These are phyloP conservation scores for Yamadazyma olivae DNA, from an alignment of 805 yeast genomes.

Conservation along the genomic window DNA sequence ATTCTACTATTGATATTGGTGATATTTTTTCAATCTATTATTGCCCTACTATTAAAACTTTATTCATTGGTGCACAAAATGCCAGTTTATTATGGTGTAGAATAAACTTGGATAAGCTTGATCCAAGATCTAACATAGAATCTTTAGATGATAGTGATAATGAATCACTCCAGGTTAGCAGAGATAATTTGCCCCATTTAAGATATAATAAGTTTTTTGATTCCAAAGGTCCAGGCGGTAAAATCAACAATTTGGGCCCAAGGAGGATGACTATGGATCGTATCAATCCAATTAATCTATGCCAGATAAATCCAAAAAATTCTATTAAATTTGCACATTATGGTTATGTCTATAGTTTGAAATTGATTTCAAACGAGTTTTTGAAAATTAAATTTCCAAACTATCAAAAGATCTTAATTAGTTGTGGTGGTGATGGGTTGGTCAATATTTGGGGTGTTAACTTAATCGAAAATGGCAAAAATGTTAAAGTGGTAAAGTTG, in stretches of 20 bases:
- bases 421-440: constrained; percentile 89
- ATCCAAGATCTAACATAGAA: not conserved
- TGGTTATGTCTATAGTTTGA: constrained; percentile 81
- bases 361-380: constrained; percentile 22
- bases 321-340: constrained; percentile 82
- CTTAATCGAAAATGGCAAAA: constrained; percentile 2
- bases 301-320: constrained; percentile 67
- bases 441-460: constrained; percentile 74
- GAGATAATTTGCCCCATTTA: constrained; percentile 44
- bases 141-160: not conserved
- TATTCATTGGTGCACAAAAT: constrained; percentile 89
- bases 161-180: not conserved
- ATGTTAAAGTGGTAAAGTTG: constrained; percentile 14
- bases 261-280: constrained; percentile 16
- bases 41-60: constrained; percentile 53
- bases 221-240: constrained; percentile 82
- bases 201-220: constrained; percentile 86
- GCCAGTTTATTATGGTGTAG: constrained; percentile 80
- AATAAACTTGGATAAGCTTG: constrained; percentile 9
- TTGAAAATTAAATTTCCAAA: constrained; percentile 15
- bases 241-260: constrained; percentile 26
- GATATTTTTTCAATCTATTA: constrained; percentile 85
- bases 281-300: constrained; percentile 24
- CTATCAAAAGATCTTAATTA: constrained; percentile 21
- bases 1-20: constrained; percentile 85